A percentile compares a stretch with the other conserved stretches of the same genome.
These are phyloP conservation scores for Pascua sp. DNA, from an alignment of 1,284 basidiomycete species.

Conservation along the genomic window DNA sequence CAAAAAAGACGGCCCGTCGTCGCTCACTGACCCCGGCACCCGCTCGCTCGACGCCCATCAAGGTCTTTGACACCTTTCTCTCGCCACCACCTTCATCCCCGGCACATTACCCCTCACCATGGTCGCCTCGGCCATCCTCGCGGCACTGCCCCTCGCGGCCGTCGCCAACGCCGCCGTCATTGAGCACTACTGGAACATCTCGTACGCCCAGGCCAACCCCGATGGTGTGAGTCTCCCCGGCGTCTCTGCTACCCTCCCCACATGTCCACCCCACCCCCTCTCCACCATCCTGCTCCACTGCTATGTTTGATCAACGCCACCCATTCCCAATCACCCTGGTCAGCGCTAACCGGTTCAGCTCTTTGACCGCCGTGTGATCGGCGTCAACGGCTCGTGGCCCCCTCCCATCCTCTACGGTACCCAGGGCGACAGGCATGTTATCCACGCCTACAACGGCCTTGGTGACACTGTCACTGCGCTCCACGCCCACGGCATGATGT, in stretches of 20 bases:
- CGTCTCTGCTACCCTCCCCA: background rate
- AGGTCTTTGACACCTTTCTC: no score
- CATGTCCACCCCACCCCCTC: background rate
- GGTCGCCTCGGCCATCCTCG: constrained; percentile 16
- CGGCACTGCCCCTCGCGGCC: constrained; percentile 19
- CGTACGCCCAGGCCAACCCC: constrained; percentile 48
- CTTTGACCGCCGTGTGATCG: constrained; percentile 66
- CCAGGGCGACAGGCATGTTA: constrained; percentile 59
- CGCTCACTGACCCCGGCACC: no score
- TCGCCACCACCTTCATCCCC: background rate
- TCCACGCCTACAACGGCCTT: constrained; percentile 72
- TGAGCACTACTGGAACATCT: constrained; percentile 51
- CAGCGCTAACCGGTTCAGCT: constrained; percentile 17
- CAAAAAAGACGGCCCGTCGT: no score
- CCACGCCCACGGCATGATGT: constrained; percentile 91
- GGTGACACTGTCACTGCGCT: constrained; percentile 55
- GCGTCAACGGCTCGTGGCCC: constrained; percentile 87
- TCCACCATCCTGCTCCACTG: no score
- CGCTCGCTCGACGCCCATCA: no score
- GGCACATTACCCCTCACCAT: no score
- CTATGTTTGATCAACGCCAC: background rate
- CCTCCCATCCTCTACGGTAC: constrained; percentile 74
- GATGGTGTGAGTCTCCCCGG: constrained; percentile 44
- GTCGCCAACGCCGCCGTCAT: constrained; percentile 35
- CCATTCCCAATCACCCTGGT: background rate